Percentiles rank a stretch among this genome's conserved stretches.
phyloP scores from a whole-genome alignment of 2,329 filamentous ascomycete genomes.

The Pseudogymnoascus sp. region DNA sequence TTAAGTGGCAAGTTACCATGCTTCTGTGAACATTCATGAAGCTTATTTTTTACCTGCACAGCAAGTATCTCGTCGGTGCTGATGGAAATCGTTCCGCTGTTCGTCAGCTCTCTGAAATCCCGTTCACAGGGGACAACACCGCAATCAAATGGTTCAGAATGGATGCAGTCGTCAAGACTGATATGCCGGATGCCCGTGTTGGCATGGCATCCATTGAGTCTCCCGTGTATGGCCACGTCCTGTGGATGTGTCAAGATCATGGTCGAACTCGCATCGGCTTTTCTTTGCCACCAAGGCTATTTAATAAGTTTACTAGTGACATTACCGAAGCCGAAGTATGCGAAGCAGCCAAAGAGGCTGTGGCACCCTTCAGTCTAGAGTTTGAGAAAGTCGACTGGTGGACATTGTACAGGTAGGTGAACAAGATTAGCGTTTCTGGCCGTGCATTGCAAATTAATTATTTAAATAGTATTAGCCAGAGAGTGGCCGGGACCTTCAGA shows the following conservation, averaged over 20 bases:
- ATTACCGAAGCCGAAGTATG: too few species aligned
- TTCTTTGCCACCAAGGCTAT: conserved; percentile 11
- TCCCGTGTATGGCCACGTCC: conserved; percentile 10
- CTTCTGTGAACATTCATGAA: not conserved
- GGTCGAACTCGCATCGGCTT: conserved; percentile 13
- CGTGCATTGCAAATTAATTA: too few species aligned
- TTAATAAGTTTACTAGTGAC: conserved; percentile 1
- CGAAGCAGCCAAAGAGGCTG: too few species aligned
- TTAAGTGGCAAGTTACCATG: not conserved
- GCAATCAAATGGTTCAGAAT: conserved; percentile 13
- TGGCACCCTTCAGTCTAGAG: too few species aligned
- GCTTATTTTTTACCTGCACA: not conserved
- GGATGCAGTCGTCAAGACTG: conserved; percentile 13
- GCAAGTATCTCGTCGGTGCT: conserved; percentile 17
- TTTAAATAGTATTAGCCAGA: too few species aligned
- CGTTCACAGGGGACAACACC: conserved; percentile 11
- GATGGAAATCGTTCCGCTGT: conserved; percentile 15
- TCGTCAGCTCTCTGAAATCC: conserved; percentile 11
- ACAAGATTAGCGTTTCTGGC: too few species aligned
- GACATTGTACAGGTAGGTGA: too few species aligned
- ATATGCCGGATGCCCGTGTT: conserved; percentile 13
- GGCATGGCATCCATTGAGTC: conserved; percentile 10
- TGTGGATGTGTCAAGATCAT: conserved; percentile 12
- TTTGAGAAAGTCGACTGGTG: too few species aligned
- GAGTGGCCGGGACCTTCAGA: too few species aligned